A percentile compares a stretch with the other conserved stretches of the same genome.
Evolutionary conservation across 108 stramenopile genomes (phyloP).

Genomic region (Craspedostauros australis): DNA sequence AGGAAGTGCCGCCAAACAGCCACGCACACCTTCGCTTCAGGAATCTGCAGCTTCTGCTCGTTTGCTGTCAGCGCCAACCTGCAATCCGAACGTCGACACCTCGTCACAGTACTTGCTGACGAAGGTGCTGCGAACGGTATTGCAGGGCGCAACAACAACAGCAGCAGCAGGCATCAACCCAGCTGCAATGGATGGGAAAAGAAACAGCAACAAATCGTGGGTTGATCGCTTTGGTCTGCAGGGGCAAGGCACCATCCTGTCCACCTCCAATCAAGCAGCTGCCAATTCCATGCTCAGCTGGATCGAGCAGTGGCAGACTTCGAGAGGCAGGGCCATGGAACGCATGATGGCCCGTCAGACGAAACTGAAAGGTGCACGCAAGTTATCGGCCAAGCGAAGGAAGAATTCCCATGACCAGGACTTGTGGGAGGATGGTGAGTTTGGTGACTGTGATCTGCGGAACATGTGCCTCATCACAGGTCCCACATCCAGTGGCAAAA

Average conservation of each 20-base stretch:
- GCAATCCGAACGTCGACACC: too few species aligned
- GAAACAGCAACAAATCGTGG: constrained; percentile 20
- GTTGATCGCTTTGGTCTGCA: constrained; percentile 31
- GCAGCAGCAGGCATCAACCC: background rate
- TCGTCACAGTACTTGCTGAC: too few species aligned
- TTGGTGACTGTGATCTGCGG: constrained; percentile 24
- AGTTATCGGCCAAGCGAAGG: constrained; percentile 3
- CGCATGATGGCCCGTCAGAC: constrained; percentile 38
- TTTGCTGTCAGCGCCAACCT: too few species aligned
- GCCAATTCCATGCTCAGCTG: constrained; percentile 34
- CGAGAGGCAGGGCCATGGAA: constrained; percentile 39
- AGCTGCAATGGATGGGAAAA: too few species aligned
- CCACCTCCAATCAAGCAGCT: constrained; percentile 18
- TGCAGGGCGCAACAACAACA: background rate
- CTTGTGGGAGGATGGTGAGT: constrained; percentile 15
- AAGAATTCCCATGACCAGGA: constrained; percentile 23
- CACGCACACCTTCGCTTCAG: too few species aligned
- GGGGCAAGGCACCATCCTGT: constrained; percentile 25
- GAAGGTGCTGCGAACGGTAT: too few species aligned
- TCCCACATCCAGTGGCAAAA: constrained; percentile 59
- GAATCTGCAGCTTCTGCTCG: too few species aligned
- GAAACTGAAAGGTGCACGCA: too few species aligned
- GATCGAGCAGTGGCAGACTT: constrained; percentile 54
- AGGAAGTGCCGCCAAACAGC: too few species aligned
- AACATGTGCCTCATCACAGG: constrained; percentile 61